Percentiles rank a stretch among this genome's conserved stretches.
These are phyloP conservation scores for Penicillium sp. DNA, from an alignment of 2,329 filamentous ascomycete genomes.

Conservation along the genomic window DNA sequence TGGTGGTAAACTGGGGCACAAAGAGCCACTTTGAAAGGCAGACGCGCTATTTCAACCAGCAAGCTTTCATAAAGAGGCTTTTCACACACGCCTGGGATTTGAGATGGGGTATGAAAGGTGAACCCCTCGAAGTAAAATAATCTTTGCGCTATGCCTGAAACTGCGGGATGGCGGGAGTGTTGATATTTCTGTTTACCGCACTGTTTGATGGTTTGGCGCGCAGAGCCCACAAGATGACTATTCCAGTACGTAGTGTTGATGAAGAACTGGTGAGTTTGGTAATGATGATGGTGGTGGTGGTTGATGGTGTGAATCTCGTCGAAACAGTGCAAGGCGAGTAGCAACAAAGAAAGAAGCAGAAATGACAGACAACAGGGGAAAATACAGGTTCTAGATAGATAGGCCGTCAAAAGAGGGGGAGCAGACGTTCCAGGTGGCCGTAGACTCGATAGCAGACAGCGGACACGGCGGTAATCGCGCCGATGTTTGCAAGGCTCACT, in stretches of 20 bases:
- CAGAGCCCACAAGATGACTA: neutral
- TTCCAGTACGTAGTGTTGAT: neutral
- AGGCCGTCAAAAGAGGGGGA: neutral
- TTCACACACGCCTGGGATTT: neutral
- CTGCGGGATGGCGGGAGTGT: neutral
- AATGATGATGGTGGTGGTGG: neutral
- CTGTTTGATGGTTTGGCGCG: neutral
- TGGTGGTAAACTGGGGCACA: neutral
- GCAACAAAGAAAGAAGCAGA: neutral
- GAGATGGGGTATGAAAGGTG: neutral
- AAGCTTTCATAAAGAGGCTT: neutral
- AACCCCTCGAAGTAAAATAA: neutral
- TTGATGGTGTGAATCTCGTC: neutral
- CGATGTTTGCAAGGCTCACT: neutral
- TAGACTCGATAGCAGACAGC: slow-evolving; percentile 8
- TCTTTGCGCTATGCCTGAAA: no score
- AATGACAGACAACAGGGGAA: neutral
- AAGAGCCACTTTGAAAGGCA: slow-evolving; percentile 2
- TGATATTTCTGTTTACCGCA: neutral
- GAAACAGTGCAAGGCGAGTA: neutral
- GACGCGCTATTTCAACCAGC: neutral
- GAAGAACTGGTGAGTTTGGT: neutral
- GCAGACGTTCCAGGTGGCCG: neutral
- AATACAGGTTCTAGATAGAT: neutral
- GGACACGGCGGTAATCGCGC: slow-evolving; percentile 7